Base-by-base conservation (phyloP, 139 green algal species). In the Yamagishiella unicocca region DNA sequence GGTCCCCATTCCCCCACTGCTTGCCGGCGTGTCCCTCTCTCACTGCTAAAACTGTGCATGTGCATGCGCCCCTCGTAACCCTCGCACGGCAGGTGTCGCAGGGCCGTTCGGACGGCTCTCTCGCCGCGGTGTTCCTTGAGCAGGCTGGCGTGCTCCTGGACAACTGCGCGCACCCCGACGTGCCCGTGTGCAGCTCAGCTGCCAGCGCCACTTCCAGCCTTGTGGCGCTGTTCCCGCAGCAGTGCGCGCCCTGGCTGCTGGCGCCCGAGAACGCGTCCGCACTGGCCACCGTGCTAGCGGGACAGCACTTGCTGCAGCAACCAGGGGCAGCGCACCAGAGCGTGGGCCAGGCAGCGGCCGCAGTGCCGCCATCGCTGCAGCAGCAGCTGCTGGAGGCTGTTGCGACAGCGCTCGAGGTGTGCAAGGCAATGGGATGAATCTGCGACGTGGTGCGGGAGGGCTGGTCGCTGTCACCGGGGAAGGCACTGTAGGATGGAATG, bases 311-410 rank as follows among this genome's bases (percentile, higher is more conserved):
- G 29, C 82, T 88, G 35, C 74, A 62, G 82, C 68, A 82, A 70
- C 37, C 43, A 0, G 50, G 22, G 2, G 50, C 46, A 17, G 33
- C 33, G 46, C 33, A 43, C 29, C 50, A 74, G 37, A 37, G 64
- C 9, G 53, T n/a, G 29, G 53, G 67, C 24, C 53, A 67, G 35
- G 25, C 42, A 19, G 61, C 84, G 43, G n/a, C n/a, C n/a, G n/a
- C n/a, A n/a, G 50, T 70, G 27, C 83, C 90, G 35, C 33, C 70
- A 12, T 35, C 84, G 61, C 42, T 95, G 84, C 87, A 91, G 85
- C 89, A 93, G 87, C 82, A 87, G 61, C 62, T 95, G 84, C 85
- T 95, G 55, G 89, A 92, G n/a, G 89, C 92, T 0, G 12, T 91
- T 4, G 72, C 75, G 12, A 71, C 84, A n/a, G 85, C 89, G 10